A percentile compares a stretch with the other conserved stretches of the same genome.
Evolutionary conservation across 2,329 filamentous ascomycete genomes (phyloP).

Genomic region (Ceratocystis lukuohia): DNA sequence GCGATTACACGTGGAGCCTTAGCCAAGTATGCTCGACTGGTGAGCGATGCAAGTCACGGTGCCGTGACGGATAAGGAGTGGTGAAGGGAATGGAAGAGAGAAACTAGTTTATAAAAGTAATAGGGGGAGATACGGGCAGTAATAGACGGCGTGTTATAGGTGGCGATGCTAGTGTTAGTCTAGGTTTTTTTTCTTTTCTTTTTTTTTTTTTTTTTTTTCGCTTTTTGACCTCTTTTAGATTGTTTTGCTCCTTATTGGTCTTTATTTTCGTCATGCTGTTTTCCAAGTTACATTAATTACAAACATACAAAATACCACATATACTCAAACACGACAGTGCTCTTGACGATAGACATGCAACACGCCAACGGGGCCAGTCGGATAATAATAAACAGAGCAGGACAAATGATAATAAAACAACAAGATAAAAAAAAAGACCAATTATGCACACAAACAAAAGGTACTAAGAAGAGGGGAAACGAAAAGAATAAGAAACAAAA

Average conservation of each 20-base stretch:
- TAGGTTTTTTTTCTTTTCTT: background rate
- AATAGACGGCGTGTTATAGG: background rate
- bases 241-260: no score
- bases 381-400: background rate
- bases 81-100: background rate
- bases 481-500: background rate
- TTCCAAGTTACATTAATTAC: background rate
- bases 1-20: slow-evolving; percentile 69
- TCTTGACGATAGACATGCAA: background rate
- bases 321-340: background rate
- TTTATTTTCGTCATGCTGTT: no score
- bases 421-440: background rate
- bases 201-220: background rate
- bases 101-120: background rate
- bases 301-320: background rate
- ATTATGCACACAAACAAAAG: background rate
- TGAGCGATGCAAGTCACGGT: slow-evolving; percentile 83
- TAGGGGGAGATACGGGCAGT: background rate
- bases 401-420: slow-evolving; percentile 3
- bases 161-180: background rate
- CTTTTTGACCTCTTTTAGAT: background rate
- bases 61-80: slow-evolving; percentile 60
- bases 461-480: background rate
- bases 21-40: slow-evolving; percentile 79
- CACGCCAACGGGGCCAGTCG: background rate